A percentile compares a stretch with the other conserved stretches of the same genome.
phyloP scores from a whole-genome alignment of 1,139 yeast genomes.

The Geotrichum histeridarum region DNA sequence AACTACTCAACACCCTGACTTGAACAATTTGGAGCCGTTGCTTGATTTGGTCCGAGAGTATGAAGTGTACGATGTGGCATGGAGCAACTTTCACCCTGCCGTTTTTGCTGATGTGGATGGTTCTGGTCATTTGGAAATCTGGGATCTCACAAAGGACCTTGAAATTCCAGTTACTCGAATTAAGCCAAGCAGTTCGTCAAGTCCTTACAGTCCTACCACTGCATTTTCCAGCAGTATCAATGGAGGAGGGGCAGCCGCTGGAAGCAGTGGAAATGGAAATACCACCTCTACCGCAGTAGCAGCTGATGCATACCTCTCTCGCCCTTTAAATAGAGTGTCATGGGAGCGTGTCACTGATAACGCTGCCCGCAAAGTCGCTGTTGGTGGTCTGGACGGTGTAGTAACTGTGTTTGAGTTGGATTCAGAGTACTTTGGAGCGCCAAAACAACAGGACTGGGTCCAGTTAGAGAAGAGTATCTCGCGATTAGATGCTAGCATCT shows the following conservation, averaged over 20 bases:
- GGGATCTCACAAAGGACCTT: conserved; percentile 47
- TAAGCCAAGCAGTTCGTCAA: conserved; percentile 21
- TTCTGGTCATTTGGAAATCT: conserved; percentile 46
- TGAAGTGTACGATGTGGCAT: conserved; percentile 42
- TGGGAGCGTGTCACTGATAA: conserved; percentile 25
- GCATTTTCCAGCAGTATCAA: background rate
- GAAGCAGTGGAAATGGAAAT: background rate
- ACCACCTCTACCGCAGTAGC: background rate
- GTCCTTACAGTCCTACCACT: background rate
- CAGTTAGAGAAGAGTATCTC: conserved; percentile 10
- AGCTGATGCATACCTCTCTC: conserved; percentile 7
- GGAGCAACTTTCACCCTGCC: conserved; percentile 42
- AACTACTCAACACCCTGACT: background rate
- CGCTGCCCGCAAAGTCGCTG: conserved; percentile 33
- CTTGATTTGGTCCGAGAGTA: conserved; percentile 35
- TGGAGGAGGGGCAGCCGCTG: background rate
- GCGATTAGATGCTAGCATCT: background rate
- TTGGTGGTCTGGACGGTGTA: conserved; percentile 38
- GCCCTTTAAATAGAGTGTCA: conserved; percentile 17
- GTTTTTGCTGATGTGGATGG: conserved; percentile 51
- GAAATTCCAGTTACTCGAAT: conserved; percentile 41
- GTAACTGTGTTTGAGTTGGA: conserved; percentile 35
- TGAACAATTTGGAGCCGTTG: conserved; percentile 18
- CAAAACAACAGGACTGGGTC: conserved; percentile 23
- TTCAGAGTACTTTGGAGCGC: conserved; percentile 19